These are phyloP conservation scores for Aspergillus hancockii DNA, from an alignment of 495 filamentous ascomycete species.

Conservation along the genomic window DNA sequence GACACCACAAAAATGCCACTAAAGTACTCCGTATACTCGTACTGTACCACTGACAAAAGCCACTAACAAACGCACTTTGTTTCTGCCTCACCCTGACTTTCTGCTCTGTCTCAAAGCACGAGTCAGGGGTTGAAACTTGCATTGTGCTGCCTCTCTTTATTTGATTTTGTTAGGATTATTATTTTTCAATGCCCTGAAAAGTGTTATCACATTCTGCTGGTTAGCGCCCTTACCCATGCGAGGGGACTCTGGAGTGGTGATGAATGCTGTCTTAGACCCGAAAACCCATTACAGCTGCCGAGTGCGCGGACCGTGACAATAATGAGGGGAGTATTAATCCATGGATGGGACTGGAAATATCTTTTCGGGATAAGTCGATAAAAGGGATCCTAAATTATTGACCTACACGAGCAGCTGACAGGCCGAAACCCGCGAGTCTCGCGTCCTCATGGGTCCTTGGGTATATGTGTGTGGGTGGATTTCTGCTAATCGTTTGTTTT, in stretches of 20 bases:
- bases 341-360: conserved; percentile 11
- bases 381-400: background rate
- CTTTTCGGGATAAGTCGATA: conserved; percentile 8
- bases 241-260: conserved; percentile 21
- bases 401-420: conserved; percentile 21
- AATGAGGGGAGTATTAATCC: conserved; percentile 23
- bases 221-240: conserved; percentile 23
- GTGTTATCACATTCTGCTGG: background rate
- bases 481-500: no score
- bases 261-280: conserved; percentile 22
- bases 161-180: background rate
- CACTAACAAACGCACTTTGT: conserved; percentile 1
- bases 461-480: conserved; percentile 3
- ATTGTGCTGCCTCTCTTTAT: background rate
- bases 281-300: conserved; percentile 20
- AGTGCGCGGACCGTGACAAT: conserved; percentile 30
- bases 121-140: background rate
- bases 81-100: background rate
- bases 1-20: background rate
- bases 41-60: no score
- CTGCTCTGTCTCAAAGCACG: conserved; percentile 2
- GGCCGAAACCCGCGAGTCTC: conserved; percentile 9
- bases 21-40: background rate
- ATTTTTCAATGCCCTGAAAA: background rate
- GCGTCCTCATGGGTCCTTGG: conserved; percentile 17